phyloP scores from a whole-genome alignment of 768 basidiomycete genomes.

The Cyclocybe aegerita region DNA sequence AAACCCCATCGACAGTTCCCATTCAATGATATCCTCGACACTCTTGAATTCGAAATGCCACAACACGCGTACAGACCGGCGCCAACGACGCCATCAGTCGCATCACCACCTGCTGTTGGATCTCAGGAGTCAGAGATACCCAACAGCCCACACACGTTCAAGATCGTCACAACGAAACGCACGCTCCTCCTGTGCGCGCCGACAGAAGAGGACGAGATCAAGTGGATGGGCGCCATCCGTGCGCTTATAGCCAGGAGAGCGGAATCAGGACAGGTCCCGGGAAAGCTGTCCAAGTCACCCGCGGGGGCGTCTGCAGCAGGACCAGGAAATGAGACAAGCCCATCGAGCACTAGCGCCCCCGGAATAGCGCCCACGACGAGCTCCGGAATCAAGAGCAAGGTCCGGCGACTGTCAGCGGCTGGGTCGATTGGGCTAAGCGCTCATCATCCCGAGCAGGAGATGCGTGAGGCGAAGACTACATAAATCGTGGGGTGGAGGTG shows the following conservation, averaged over 20 bases:
- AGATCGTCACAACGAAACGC: conserved; percentile 93
- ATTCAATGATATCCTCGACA: conserved; percentile 84
- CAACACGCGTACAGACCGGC: conserved; percentile 42
- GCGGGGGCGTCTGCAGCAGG: conserved; percentile 8
- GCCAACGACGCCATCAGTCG: conserved; percentile 30
- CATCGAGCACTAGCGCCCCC: background rate
- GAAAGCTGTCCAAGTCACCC: conserved; percentile 34
- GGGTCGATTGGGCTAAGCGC: conserved; percentile 21
- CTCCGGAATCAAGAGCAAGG: conserved; percentile 42
- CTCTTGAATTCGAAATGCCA: conserved; percentile 81
- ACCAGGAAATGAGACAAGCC: conserved; percentile 3
- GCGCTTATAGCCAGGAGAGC: conserved; percentile 81
- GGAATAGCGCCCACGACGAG: conserved; percentile 4
- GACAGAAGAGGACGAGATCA: conserved; percentile 96
- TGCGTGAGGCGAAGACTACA: conserved; percentile 14
- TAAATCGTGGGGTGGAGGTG: background rate
- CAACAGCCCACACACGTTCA: conserved; percentile 71
- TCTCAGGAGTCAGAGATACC: conserved; percentile 42
- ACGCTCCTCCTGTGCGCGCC: conserved; percentile 90
- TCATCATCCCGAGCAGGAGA: conserved; percentile 7
- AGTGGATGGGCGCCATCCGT: conserved; percentile 94
- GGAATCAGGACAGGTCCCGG: conserved; percentile 49
- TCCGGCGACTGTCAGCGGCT: conserved; percentile 46
- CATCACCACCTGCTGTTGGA: conserved; percentile 33
- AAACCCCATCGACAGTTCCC: conserved; percentile 87